A percentile compares a stretch with the other conserved stretches of the same genome.
phyloP scores from a whole-genome alignment of 345 rosid genomes.

The Passiflora organensis region DNA sequence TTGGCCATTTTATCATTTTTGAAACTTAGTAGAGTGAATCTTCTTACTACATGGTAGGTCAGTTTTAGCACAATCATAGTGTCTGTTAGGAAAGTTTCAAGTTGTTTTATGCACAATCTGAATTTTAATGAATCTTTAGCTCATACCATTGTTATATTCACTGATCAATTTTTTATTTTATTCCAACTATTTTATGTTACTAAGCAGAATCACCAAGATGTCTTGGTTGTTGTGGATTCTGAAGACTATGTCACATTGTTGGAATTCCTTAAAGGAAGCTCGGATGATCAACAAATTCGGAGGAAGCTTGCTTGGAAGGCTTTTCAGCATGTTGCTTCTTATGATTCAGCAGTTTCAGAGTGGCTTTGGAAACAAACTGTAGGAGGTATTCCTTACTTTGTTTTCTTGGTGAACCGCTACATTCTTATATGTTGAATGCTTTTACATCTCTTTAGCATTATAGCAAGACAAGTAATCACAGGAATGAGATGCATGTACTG shows the following conservation, averaged over 20 bases:
- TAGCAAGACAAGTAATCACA: too few relatives aligned
- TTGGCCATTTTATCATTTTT: too few relatives aligned
- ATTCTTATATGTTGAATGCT: too few relatives aligned
- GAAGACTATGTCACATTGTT: slow-evolving; percentile 65
- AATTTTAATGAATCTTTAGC: too few relatives aligned
- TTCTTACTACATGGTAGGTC: too few relatives aligned
- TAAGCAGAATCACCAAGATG: slow-evolving; percentile 88
- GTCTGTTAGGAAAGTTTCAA: too few relatives aligned
- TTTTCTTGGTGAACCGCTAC: not conserved
- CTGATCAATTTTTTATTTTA: not conserved
- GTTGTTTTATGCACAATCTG: too few relatives aligned
- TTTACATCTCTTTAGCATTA: too few relatives aligned
- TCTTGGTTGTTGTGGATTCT: slow-evolving; percentile 76
- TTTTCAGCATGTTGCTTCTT: slow-evolving; percentile 75
- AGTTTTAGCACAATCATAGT: too few relatives aligned
- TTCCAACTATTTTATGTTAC: slow-evolving; percentile 13
- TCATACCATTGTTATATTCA: not conserved
- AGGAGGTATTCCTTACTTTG: slow-evolving; percentile 41
- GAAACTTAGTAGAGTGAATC: too few relatives aligned
- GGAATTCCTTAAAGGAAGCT: slow-evolving; percentile 58
- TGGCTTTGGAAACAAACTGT: slow-evolving; percentile 87
- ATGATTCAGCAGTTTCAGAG: slow-evolving; percentile 91
- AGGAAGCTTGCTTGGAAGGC: slow-evolving; percentile 94
- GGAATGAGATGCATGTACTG: too few relatives aligned
- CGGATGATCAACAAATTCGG: slow-evolving; percentile 60